These are phyloP conservation scores for Vaccinium myrtillus DNA, from an alignment of 148 eudicot species.

Conservation along the genomic window DNA sequence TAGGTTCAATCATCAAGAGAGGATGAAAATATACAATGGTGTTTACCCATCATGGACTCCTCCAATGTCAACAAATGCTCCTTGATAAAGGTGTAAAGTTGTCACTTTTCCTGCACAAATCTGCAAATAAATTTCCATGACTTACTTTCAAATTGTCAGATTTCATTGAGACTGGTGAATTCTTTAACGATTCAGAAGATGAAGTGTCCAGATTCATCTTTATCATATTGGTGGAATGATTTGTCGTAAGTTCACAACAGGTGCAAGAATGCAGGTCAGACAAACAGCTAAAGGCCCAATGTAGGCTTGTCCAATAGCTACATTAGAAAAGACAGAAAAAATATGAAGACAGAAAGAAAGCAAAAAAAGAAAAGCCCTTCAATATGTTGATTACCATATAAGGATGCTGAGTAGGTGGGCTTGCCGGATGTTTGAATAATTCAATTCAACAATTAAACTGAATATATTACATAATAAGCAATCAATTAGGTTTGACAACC, in stretches of 20 bases:
- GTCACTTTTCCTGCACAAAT: slow-evolving; percentile 90
- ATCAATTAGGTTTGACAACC: background rate
- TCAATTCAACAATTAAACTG: background rate
- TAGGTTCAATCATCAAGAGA: background rate
- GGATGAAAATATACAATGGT: slow-evolving; percentile 11
- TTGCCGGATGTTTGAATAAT: background rate
- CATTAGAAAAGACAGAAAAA: background rate
- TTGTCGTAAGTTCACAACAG: background rate
- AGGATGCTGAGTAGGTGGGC: background rate
- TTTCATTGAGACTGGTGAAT: background rate
- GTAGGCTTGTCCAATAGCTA: slow-evolving; percentile 5
- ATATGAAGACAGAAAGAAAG: background rate
- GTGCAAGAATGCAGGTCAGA: background rate
- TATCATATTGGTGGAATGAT: background rate
- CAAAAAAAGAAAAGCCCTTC: background rate
- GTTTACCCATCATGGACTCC: slow-evolving; percentile 95
- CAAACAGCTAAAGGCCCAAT: background rate
- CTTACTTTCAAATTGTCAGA: background rate
- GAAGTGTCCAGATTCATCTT: background rate
- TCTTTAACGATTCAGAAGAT: background rate
- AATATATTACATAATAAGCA: background rate
- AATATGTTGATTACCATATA: background rate
- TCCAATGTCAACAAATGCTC: slow-evolving; percentile 98
- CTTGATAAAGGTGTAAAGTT: slow-evolving; percentile 91
- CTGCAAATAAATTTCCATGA: slow-evolving; percentile 37